Conservation (phyloP, 352 stramenopile species). For the Globisporangium solare region DNA sequence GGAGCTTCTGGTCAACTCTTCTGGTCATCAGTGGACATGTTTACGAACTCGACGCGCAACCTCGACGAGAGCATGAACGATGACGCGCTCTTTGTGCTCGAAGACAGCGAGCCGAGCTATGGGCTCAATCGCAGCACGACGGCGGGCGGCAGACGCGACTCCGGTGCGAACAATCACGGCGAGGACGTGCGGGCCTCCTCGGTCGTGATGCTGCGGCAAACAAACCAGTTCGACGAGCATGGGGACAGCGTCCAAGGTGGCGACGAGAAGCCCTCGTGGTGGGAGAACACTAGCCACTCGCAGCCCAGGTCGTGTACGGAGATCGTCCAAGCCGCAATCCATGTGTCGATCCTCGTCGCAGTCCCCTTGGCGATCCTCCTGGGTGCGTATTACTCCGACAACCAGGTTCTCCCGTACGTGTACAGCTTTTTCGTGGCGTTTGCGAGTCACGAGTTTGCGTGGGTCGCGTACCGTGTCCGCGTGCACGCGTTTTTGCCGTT, state of each 20-base stretch:
- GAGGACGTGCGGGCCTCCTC: conserved; percentile 27
- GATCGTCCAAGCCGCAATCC: conserved; percentile 22
- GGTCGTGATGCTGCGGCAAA: conserved; percentile 18
- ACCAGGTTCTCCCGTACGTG: conserved; percentile 44
- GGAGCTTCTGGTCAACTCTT: too few relatives aligned
- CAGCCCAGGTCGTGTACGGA: conserved; percentile 22
- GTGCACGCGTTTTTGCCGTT: conserved; percentile 56
- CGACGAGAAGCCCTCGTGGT: conserved; percentile 28
- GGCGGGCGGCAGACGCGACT: too few relatives aligned
- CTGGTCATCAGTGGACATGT: background rate
- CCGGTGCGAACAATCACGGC: too few relatives aligned
- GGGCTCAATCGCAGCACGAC: too few relatives aligned
- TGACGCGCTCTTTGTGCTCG: background rate
- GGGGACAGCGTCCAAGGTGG: background rate
- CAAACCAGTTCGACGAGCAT: background rate
- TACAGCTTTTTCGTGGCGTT: conserved; percentile 38
- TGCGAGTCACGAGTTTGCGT: conserved; percentile 51
- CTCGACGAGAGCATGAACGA: background rate
- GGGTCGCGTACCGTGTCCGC: conserved; percentile 51
- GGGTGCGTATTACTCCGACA: conserved; percentile 27
- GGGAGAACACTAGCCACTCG: conserved; percentile 17
- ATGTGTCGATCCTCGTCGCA: conserved; percentile 31
- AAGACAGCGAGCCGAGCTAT: too few relatives aligned
- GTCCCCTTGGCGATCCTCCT: conserved; percentile 28
- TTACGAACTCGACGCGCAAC: conserved; percentile 1